Evolutionary conservation across 768 basidiomycete genomes (phyloP).

Genomic region (Xerocomellus intermedius): DNA sequence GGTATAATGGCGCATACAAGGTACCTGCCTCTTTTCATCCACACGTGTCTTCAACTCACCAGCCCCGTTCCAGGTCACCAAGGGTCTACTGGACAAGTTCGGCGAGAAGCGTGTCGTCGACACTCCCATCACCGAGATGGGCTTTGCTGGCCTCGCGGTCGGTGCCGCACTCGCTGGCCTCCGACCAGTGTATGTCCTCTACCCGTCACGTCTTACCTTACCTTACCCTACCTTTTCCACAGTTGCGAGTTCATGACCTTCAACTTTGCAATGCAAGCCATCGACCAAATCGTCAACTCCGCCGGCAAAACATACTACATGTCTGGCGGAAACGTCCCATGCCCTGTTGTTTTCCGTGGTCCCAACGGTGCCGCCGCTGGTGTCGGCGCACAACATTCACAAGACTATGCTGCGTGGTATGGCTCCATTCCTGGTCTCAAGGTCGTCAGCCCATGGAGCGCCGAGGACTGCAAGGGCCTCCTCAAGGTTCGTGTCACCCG

Average conservation of each 20-base stretch:
- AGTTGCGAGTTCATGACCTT: conserved; percentile 99
- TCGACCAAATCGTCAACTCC: conserved; percentile 99
- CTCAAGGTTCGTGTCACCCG: conserved; percentile 65
- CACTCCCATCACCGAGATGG: conserved; percentile 97
- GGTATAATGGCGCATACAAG: conserved; percentile 98
- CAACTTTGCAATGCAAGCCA: conserved; percentile 99
- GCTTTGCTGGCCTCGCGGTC: conserved; percentile 95
- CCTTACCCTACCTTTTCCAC: conserved; percentile 9
- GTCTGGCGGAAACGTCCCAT: conserved; percentile 98
- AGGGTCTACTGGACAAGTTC: conserved; percentile 98
- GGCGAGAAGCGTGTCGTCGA: conserved; percentile 98
- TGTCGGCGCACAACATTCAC: conserved; percentile 96
- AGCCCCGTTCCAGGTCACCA: conserved; percentile 70
- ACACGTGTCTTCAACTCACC: conserved; percentile 12
- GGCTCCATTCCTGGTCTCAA: conserved; percentile 93
- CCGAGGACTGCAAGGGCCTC: conserved; percentile 99
- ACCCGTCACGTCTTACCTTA: background rate
- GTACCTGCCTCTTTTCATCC: conserved; percentile 35
- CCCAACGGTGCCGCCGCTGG: conserved; percentile 98
- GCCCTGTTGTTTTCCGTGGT: conserved; percentile 98
- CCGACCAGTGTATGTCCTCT: conserved; percentile 71
- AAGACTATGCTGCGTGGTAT: conserved; percentile 97
- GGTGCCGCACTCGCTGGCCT: conserved; percentile 94
- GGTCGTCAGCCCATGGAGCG: conserved; percentile 95
- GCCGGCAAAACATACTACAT: conserved; percentile 99